Percentiles rank a stretch among this genome's conserved stretches.
These are phyloP conservation scores for Steccherinum ochraceum DNA, from an alignment of 768 basidiomycete genomes.

Conservation along the genomic window DNA sequence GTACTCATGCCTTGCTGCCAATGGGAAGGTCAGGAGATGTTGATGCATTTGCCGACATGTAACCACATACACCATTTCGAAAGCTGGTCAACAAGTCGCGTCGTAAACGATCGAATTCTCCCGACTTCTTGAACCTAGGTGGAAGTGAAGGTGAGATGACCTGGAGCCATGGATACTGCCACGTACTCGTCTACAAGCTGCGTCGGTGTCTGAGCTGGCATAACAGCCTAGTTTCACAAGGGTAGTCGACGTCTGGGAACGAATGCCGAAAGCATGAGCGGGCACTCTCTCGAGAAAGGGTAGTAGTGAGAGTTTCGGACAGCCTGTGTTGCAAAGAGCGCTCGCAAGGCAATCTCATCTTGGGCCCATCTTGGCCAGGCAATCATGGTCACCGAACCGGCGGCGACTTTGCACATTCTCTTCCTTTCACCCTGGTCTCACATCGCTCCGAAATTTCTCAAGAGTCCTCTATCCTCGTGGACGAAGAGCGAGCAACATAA, in stretches of 20 bases:
- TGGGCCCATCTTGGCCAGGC: background rate
- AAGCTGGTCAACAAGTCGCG: slow-evolving; percentile 59
- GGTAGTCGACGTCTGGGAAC: too few species aligned
- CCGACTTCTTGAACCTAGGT: slow-evolving; percentile 72
- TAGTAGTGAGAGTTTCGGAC: too few species aligned
- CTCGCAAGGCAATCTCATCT: background rate
- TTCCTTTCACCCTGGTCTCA: background rate
- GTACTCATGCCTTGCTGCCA: slow-evolving; percentile 44
- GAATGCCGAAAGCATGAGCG: too few species aligned
- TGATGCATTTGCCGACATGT: slow-evolving; percentile 1
- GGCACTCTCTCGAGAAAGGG: too few species aligned
- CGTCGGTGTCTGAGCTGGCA: slow-evolving; percentile 51
- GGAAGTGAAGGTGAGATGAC: background rate
- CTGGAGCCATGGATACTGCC: background rate
- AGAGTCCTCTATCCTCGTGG: background rate
- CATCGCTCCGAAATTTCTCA: background rate
- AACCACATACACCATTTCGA: slow-evolving; percentile 47
- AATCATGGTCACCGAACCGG: background rate
- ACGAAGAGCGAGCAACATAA: too few species aligned
- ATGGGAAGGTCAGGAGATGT: background rate
- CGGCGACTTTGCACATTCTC: background rate
- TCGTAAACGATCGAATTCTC: slow-evolving; percentile 69
- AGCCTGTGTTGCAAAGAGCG: too few species aligned
- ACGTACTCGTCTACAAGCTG: slow-evolving; percentile 61
- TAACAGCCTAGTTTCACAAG: too few species aligned